Conservation (phyloP, 179 eudicot genomes). For the Nepenthes alata region DNA sequence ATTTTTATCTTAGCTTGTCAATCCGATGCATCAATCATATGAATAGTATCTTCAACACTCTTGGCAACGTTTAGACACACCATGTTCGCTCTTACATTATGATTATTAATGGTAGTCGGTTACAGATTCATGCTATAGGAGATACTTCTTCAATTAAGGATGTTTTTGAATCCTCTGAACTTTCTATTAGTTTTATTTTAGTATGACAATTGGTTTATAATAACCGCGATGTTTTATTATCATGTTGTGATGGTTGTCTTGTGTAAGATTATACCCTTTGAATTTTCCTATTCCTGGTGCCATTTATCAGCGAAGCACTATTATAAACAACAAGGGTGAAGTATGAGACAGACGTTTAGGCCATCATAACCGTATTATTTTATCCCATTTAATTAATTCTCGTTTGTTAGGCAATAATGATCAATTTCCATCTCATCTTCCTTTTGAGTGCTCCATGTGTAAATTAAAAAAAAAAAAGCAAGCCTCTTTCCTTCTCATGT, state of each 20-base stretch:
- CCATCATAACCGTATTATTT: conserved; percentile 4
- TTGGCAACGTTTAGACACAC: not conserved
- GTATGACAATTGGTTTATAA: not conserved
- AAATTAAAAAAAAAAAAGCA: conserved; percentile 3
- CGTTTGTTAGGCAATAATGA: conserved; percentile 2
- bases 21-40: conserved; percentile 9
- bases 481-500: conserved; percentile 6
- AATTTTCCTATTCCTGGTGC: no score
- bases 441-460: conserved; percentile 6
- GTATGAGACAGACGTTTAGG: not conserved
- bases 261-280: no score
- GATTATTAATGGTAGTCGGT: not conserved
- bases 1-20: not conserved
- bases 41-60: not conserved
- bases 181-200: not conserved
- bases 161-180: not conserved
- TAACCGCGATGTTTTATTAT: no score
- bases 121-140: conserved; percentile 1
- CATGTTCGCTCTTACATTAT: not conserved
- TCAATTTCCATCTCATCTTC: not conserved
- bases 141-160: not conserved
- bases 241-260: no score
- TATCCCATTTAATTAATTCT: not conserved
- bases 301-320: no score
- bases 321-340: no score